Conservation (phyloP, 2,329 filamentous ascomycete genomes). For the Didymosphaeria variabile region DNA sequence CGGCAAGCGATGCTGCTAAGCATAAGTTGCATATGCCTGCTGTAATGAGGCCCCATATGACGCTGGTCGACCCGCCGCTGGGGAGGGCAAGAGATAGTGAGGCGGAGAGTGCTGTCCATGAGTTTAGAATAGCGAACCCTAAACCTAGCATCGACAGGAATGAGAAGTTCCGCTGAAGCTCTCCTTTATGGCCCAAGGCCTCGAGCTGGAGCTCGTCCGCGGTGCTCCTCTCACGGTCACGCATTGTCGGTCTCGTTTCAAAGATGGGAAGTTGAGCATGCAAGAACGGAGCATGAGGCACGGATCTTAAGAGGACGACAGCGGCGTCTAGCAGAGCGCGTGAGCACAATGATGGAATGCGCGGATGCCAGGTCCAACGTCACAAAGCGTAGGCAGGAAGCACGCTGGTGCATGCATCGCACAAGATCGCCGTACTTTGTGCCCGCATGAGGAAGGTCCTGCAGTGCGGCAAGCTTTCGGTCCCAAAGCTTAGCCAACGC, state of each 20-base stretch:
- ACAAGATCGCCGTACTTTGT: neutral
- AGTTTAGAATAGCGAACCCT: constrained; percentile 70
- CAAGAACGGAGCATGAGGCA: neutral
- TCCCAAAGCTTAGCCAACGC: constrained; percentile 10
- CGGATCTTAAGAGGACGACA: neutral
- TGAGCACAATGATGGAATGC: neutral
- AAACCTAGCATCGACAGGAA: constrained; percentile 68
- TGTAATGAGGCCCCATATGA: constrained; percentile 73
- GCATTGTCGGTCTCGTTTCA: constrained; percentile 29
- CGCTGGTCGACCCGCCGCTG: constrained; percentile 73
- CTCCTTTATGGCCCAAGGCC: constrained; percentile 64
- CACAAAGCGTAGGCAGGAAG: neutral
- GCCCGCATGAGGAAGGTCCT: constrained; percentile 2
- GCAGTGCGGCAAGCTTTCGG: neutral
- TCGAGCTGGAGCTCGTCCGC: constrained; percentile 49
- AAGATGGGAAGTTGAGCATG: neutral
- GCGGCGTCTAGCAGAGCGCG: neutral
- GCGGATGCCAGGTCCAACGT: neutral
- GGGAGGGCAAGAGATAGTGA: constrained; percentile 70
- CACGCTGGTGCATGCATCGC: neutral
- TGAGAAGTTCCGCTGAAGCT: constrained; percentile 67
- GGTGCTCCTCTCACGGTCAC: constrained; percentile 21
- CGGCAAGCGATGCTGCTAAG: constrained; percentile 73
- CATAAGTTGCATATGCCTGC: constrained; percentile 72
- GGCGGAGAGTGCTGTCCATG: constrained; percentile 69